Conservation (phyloP, 1,284 basidiomycete species). For the Ganoderma lingzhi region DNA sequence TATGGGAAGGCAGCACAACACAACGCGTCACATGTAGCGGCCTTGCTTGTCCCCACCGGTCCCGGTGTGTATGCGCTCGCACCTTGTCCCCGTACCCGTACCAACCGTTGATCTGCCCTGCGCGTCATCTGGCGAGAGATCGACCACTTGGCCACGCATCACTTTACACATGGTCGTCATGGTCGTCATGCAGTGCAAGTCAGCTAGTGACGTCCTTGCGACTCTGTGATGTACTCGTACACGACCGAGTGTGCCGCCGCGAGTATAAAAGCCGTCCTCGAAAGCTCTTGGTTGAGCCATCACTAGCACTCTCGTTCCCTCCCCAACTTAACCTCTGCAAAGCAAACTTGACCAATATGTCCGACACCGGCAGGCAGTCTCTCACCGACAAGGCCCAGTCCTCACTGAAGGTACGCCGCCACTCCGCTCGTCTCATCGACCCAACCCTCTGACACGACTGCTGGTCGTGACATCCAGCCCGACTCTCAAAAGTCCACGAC, state of each 20-base stretch:
- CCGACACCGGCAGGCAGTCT: constrained; percentile 51
- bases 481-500: constrained; percentile 47
- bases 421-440: neutral
- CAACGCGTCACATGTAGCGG: too few relatives aligned
- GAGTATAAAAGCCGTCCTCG: neutral
- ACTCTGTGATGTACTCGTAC: neutral
- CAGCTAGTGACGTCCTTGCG: neutral
- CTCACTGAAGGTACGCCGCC: constrained; percentile 43
- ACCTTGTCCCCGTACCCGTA: too few relatives aligned
- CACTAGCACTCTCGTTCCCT: too few relatives aligned
- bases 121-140: too few relatives aligned
- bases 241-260: neutral
- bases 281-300: too few relatives aligned
- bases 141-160: too few relatives aligned
- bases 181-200: neutral
- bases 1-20: too few relatives aligned
- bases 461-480: constrained; percentile 25
- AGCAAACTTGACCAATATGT: constrained; percentile 36
- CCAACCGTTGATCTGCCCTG: too few relatives aligned
- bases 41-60: too few relatives aligned
- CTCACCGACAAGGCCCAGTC: constrained; percentile 51
- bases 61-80: too few relatives aligned
- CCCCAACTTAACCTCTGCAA: neutral
- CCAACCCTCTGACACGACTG: neutral
- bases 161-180: neutral